A percentile compares a stretch with the other conserved stretches of the same genome.
These are phyloP conservation scores for Corymbia citriodora DNA, from an alignment of 441 rosid species.

Conservation along the genomic window DNA sequence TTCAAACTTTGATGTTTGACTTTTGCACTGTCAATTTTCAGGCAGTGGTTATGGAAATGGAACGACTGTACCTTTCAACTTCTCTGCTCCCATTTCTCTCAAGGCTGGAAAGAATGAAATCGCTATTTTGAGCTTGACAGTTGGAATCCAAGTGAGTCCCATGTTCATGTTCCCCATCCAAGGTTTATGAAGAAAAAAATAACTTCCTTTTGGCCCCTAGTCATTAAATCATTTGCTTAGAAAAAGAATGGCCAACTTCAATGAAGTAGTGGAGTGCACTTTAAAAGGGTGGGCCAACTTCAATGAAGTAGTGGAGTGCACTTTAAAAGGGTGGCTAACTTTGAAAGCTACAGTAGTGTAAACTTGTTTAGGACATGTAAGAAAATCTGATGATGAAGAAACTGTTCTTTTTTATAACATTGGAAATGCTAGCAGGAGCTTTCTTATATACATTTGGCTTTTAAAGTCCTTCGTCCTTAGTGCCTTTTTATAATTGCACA, in stretches of 20 bases:
- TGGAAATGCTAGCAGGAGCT: background rate
- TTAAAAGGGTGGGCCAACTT: no score
- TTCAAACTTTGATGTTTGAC: background rate
- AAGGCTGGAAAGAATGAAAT: constrained; percentile 76
- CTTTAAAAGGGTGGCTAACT: background rate
- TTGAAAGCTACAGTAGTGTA: background rate
- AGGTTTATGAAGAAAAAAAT: background rate
- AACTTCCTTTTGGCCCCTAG: background rate
- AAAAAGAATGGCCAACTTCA: background rate
- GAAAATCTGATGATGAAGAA: background rate
- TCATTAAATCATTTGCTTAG: background rate
- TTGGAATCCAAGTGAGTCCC: constrained; percentile 74
- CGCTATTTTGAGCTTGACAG: constrained; percentile 78
- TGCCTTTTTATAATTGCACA: background rate
- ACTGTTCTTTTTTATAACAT: background rate
- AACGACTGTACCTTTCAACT: constrained; percentile 50
- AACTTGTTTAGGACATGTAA: background rate
- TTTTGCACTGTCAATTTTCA: constrained; percentile 12
- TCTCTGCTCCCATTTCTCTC: constrained; percentile 55
- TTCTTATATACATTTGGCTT: background rate
- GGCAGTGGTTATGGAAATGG: constrained; percentile 88
- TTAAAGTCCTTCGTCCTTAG: background rate
- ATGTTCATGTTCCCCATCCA: background rate
- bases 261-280: background rate
- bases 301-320: background rate